These are phyloP conservation scores for Cercophora sp. DNA, from an alignment of 495 filamentous ascomycete species.

Conservation along the genomic window DNA sequence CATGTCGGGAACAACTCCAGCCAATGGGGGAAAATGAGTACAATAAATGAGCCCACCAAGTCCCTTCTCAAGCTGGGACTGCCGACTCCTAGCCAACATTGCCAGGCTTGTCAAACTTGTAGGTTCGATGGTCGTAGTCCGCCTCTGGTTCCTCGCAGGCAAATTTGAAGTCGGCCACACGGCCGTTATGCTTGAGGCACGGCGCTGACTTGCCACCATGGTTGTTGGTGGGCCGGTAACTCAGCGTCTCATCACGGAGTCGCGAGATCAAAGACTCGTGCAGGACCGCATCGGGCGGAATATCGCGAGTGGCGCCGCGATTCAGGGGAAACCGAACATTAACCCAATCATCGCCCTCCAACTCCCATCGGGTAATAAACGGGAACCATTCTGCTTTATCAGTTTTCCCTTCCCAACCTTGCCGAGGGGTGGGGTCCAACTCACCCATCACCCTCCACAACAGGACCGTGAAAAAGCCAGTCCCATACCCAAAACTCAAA, in stretches of 20 bases:
- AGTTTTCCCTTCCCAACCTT: no score
- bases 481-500: conserved; percentile 9
- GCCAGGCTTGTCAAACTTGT: conserved; percentile 1
- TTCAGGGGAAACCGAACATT: conserved; percentile 16
- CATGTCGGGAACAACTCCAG: no score
- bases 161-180: not conserved
- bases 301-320: conserved; percentile 9
- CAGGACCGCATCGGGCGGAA: conserved; percentile 13
- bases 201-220: conserved; percentile 9
- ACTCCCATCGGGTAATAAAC: conserved; percentile 13
- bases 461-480: conserved; percentile 9
- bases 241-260: not conserved
- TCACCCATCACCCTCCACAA: conserved; percentile 16
- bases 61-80: no score
- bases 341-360: conserved; percentile 11
- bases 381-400: conserved; percentile 12
- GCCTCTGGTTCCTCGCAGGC: not conserved
- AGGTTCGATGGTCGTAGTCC: conserved; percentile 12
- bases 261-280: conserved; percentile 13
- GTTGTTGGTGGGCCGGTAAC: conserved; percentile 14
- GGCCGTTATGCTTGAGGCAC: conserved; percentile 10
- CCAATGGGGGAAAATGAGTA: no score
- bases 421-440: no score
- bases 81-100: not conserved
- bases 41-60: no score